These are phyloP conservation scores for Sporothrix phasma DNA, from an alignment of 2,329 filamentous ascomycete species.

Conservation along the genomic window DNA sequence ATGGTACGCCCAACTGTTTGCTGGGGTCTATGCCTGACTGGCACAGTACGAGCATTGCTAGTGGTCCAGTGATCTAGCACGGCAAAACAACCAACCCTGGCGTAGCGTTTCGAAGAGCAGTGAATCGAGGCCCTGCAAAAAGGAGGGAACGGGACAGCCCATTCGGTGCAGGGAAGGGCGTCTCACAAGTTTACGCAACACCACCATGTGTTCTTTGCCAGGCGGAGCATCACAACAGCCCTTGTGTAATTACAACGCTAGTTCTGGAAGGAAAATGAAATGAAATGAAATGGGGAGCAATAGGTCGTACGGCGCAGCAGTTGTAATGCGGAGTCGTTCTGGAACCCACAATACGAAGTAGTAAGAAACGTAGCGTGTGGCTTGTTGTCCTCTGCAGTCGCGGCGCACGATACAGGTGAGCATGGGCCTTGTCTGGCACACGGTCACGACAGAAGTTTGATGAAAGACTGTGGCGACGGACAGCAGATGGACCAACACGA, in stretches of 20 bases:
- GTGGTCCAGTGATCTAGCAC: not conserved
- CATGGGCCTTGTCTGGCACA: not conserved
- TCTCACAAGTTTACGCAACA: not conserved
- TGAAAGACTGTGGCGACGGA: not conserved
- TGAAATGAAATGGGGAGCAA: not conserved
- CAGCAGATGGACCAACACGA: not conserved
- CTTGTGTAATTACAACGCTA: slow-evolving; percentile 5
- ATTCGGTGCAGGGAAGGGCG: not conserved
- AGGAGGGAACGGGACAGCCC: slow-evolving; percentile 4
- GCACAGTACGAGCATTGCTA: not conserved
- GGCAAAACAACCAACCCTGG: slow-evolving; percentile 8
- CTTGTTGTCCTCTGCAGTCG: not conserved
- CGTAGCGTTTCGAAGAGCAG: slow-evolving; percentile 4
- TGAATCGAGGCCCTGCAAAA: not conserved
- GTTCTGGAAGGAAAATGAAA: not conserved
- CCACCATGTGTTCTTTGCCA: not conserved
- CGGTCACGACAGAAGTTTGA: not conserved
- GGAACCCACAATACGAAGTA: not conserved
- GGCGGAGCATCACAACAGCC: not conserved
- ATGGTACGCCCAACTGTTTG: not conserved
- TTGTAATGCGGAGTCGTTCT: not conserved
- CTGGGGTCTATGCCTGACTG: not conserved
- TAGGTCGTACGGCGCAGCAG: not conserved
- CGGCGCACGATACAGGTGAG: not conserved
- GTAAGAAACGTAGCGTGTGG: not conserved